Evolutionary conservation across 2,329 filamentous ascomycete genomes (phyloP).

Genomic region (Cercospora beticola): DNA sequence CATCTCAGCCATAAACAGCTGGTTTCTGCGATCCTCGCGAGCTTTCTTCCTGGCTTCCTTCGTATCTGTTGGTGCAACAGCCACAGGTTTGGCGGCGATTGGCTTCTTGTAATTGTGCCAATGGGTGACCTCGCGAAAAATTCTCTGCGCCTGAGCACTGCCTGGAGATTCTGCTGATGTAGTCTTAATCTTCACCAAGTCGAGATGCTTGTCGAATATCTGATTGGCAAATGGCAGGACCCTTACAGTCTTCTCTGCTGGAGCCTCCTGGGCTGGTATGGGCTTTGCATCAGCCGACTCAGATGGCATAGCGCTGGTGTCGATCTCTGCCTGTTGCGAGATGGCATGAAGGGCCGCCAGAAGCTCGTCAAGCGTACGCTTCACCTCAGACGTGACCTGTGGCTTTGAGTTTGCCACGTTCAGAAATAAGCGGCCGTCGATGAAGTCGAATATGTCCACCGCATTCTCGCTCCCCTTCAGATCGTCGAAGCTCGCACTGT

Average conservation of each 20-base stretch:
- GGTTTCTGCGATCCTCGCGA: constrained; percentile 53
- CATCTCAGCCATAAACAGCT: constrained; percentile 67
- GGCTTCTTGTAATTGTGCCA: constrained; percentile 63
- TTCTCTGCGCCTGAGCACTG: constrained; percentile 39
- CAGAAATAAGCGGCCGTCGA: constrained; percentile 55
- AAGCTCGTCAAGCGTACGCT: constrained; percentile 28
- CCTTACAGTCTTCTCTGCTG: constrained; percentile 23
- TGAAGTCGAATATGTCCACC: constrained; percentile 53
- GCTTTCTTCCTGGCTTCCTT: constrained; percentile 38
- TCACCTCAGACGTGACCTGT: constrained; percentile 20
- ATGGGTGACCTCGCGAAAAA: constrained; percentile 54
- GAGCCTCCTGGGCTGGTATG: not conserved
- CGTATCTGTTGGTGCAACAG: constrained; percentile 27
- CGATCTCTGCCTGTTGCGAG: constrained; percentile 6
- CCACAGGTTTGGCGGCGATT: constrained; percentile 43
- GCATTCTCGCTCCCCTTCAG: constrained; percentile 25
- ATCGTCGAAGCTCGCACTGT: constrained; percentile 28
- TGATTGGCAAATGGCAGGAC: constrained; percentile 51
- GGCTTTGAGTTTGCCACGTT: constrained; percentile 23
- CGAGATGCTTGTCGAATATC: constrained; percentile 50
- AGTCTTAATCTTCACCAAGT: constrained; percentile 44
- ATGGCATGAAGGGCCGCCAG: constrained; percentile 24
- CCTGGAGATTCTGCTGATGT: constrained; percentile 39
- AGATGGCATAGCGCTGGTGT: not conserved
- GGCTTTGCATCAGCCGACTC: not conserved